Evolutionary conservation across 352 stramenopile genomes (phyloP).

Genomic region (Ochromonadaceae sp.): DNA sequence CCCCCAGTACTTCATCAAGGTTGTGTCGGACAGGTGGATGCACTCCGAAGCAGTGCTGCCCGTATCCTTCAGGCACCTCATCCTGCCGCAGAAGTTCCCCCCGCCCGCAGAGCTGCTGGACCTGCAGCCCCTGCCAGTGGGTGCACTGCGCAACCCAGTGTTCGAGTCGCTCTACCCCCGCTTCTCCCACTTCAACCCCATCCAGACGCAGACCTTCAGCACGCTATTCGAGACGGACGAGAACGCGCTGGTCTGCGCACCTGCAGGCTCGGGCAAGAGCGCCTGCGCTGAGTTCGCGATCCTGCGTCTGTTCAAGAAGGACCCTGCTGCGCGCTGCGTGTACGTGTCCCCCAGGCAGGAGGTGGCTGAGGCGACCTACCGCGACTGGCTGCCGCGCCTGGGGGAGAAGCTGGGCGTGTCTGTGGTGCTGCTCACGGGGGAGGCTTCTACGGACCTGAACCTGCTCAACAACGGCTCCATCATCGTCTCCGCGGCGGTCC

Average conservation of each 20-base stretch:
- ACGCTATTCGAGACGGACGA: constrained; percentile 83
- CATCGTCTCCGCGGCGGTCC: constrained; percentile 74
- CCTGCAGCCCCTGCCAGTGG: constrained; percentile 83
- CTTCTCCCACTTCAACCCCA: constrained; percentile 90
- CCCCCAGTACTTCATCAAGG: constrained; percentile 93
- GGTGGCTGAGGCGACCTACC: background rate
- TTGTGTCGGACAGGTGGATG: constrained; percentile 97
- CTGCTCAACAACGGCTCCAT: constrained; percentile 72
- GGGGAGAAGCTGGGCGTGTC: constrained; percentile 44
- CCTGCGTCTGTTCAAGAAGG: constrained; percentile 63
- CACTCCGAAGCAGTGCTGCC: constrained; percentile 85
- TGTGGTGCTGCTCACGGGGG: constrained; percentile 79
- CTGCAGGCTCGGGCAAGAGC: constrained; percentile 81
- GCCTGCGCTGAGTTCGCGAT: constrained; percentile 86
- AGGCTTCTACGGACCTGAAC: constrained; percentile 74
- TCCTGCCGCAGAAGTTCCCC: constrained; percentile 94
- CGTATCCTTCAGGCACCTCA: constrained; percentile 95
- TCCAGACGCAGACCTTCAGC: constrained; percentile 94
- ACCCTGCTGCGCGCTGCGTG: constrained; percentile 7
- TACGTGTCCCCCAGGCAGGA: constrained; percentile 9
- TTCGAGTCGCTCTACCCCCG: constrained; percentile 26
- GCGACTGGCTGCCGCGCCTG: constrained; percentile 23
- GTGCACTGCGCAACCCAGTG: constrained; percentile 54
- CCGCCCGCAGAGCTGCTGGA: constrained; percentile 93
- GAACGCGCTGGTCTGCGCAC: constrained; percentile 85